Evolutionary conservation across 768 basidiomycete species (phyloP).

Genomic region (Sistotremastrum niveocremeum): DNA sequence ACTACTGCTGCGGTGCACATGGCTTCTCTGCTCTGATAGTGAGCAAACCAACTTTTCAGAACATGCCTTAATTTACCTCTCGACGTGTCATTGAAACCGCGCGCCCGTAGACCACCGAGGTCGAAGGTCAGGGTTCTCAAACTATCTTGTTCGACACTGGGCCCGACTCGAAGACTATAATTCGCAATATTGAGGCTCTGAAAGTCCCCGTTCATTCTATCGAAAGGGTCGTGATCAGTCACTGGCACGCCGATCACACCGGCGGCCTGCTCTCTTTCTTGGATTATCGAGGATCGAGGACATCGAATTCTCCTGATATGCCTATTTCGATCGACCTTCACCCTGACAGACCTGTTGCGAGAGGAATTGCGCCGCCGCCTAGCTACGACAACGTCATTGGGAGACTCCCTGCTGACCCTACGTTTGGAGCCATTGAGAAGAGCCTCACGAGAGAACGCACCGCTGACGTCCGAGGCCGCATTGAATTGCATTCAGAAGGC

Average conservation of each 20-base stretch:
- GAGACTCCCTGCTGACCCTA: slow-evolving; percentile 55
- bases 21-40: slow-evolving; percentile 77
- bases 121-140: slow-evolving; percentile 28
- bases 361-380: slow-evolving; percentile 62
- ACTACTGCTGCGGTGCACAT: slow-evolving; percentile 66
- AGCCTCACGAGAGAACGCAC: too few species aligned
- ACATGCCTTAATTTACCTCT: background rate
- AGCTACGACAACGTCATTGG: slow-evolving; percentile 41
- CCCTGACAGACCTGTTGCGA: slow-evolving; percentile 56
- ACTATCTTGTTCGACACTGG: slow-evolving; percentile 76
- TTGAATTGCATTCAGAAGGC: slow-evolving; percentile 43
- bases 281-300: slow-evolving; percentile 21
- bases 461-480: slow-evolving; percentile 30
- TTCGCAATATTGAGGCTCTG: slow-evolving; percentile 57
- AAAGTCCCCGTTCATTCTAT: slow-evolving; percentile 38
- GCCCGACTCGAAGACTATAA: slow-evolving; percentile 60
- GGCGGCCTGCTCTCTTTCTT: slow-evolving; percentile 62
- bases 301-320: slow-evolving; percentile 5
- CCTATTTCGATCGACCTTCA: slow-evolving; percentile 57
- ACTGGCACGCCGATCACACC: slow-evolving; percentile 36
- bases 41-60: slow-evolving; percentile 10
- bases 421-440: slow-evolving; percentile 46
- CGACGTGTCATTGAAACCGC: background rate
- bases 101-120: slow-evolving; percentile 38
- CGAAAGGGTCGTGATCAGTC: slow-evolving; percentile 48